Conservation (phyloP, 2,329 filamentous ascomycete genomes). For the Emydomyces testavorans region DNA sequence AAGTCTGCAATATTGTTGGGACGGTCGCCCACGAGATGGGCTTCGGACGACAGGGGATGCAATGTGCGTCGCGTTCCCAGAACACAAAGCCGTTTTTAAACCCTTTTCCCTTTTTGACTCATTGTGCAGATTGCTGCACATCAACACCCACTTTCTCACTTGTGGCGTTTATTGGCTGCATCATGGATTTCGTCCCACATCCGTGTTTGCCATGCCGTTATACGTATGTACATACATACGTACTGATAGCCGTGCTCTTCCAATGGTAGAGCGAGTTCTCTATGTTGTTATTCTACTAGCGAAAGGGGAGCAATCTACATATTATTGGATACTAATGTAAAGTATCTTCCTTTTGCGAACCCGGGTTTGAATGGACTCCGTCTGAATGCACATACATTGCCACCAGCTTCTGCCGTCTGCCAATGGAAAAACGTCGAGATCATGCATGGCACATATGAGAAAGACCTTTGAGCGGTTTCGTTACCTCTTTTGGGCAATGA, state of each 20-base stretch:
- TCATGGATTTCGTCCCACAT: background rate
- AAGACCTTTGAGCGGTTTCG: background rate
- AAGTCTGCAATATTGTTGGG: too few relatives aligned
- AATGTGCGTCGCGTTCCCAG: background rate
- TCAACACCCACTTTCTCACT: background rate
- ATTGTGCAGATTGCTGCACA: background rate
- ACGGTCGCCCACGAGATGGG: too few relatives aligned
- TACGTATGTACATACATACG: too few relatives aligned
- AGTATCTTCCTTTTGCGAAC: too few relatives aligned
- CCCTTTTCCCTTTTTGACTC: too few relatives aligned
- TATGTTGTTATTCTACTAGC: too few relatives aligned
- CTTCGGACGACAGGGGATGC: too few relatives aligned
- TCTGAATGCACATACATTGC: too few relatives aligned
- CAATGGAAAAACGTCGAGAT: background rate
- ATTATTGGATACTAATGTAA: background rate
- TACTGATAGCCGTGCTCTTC: background rate
- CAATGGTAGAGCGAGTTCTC: background rate
- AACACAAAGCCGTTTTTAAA: slow-evolving; percentile 7
- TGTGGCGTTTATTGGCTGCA: slow-evolving; percentile 2
- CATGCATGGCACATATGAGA: background rate
- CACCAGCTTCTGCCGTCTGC: background rate
- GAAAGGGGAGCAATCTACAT: background rate
- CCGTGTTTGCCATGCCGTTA: slow-evolving; percentile 4
- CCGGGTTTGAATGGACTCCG: too few relatives aligned
- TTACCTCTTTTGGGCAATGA: slow-evolving; percentile 1